Evolutionary conservation across 306 rosid species (phyloP).

Genomic region (Arachis hypogaea): DNA sequence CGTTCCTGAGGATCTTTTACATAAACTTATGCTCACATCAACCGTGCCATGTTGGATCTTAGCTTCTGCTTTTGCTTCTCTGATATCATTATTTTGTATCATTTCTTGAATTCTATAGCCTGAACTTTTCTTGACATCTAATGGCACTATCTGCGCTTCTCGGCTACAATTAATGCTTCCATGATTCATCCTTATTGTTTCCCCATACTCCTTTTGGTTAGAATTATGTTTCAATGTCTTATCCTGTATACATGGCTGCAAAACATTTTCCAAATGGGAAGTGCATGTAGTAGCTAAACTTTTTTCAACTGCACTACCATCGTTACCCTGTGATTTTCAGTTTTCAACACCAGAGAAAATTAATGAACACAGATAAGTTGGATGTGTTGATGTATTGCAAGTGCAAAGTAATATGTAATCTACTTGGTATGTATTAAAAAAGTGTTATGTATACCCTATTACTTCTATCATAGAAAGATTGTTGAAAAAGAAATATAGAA

Average conservation of each 20-base stretch:
- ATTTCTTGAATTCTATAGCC: conserved; percentile 31
- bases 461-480: neutral
- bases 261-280: conserved; percentile 25
- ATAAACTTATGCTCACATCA: conserved; percentile 14
- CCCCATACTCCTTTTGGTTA: conserved; percentile 34
- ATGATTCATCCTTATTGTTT: conserved; percentile 28
- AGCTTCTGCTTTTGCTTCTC: conserved; percentile 29
- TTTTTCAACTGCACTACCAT: conserved; percentile 17
- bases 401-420: neutral
- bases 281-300: neutral
- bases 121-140: conserved; percentile 24
- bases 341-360: conserved; percentile 34
- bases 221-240: conserved; percentile 32
- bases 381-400: neutral
- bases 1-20: conserved; percentile 32
- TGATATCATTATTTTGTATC: conserved; percentile 11
- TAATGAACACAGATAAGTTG: conserved; percentile 7
- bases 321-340: conserved; percentile 40
- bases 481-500: conserved; percentile 11
- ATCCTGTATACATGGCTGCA: conserved; percentile 38
- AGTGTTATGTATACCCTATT: neutral
- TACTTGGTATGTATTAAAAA: neutral
- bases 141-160: conserved; percentile 30
- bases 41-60: conserved; percentile 35
- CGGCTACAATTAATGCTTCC: conserved; percentile 28